These are phyloP conservation scores for Dothideomycetes sp. DNA, from an alignment of 2,329 filamentous ascomycete species.

Conservation along the genomic window DNA sequence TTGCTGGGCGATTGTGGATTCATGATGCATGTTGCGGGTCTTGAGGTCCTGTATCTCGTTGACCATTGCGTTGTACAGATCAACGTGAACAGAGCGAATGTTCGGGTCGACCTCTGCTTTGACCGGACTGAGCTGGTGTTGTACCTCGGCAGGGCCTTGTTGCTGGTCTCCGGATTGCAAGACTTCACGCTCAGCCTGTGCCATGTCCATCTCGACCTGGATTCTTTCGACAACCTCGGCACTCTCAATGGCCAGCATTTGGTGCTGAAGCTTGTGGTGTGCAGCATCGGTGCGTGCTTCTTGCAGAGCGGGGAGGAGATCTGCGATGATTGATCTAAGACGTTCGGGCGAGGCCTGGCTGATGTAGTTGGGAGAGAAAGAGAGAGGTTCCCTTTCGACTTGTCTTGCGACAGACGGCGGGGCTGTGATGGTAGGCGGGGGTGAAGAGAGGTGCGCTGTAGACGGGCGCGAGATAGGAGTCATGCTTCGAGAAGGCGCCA, in stretches of 20 bases:
- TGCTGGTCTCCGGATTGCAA: constrained; percentile 64
- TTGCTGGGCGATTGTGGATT: constrained; percentile 56
- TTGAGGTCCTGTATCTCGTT: constrained; percentile 49
- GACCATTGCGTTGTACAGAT: constrained; percentile 45
- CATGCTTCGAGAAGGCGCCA: constrained; percentile 25
- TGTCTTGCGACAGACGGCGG: constrained; percentile 5
- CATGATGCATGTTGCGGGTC: constrained; percentile 53
- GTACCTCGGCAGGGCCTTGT: constrained; percentile 43
- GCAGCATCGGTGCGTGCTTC: constrained; percentile 73
- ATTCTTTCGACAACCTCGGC: constrained; percentile 77
- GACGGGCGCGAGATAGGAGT: constrained; percentile 41
- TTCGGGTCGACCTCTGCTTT: constrained; percentile 33
- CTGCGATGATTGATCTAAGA: constrained; percentile 42
- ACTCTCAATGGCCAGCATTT: constrained; percentile 71
- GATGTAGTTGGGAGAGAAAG: constrained; percentile 40
- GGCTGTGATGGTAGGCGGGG: constrained; percentile 29
- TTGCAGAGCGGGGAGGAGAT: constrained; percentile 42
- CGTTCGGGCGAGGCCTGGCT: constrained; percentile 39
- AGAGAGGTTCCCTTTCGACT: constrained; percentile 9
- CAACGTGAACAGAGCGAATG: constrained; percentile 27
- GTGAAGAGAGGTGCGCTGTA: constrained; percentile 36
- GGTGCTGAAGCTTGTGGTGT: constrained; percentile 84
- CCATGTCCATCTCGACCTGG: constrained; percentile 84
- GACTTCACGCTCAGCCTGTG: constrained; percentile 76
- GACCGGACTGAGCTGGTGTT: constrained; percentile 34